These are phyloP conservation scores for Sphaerosporella brunnea DNA, from an alignment of 495 filamentous ascomycete species.

Conservation along the genomic window DNA sequence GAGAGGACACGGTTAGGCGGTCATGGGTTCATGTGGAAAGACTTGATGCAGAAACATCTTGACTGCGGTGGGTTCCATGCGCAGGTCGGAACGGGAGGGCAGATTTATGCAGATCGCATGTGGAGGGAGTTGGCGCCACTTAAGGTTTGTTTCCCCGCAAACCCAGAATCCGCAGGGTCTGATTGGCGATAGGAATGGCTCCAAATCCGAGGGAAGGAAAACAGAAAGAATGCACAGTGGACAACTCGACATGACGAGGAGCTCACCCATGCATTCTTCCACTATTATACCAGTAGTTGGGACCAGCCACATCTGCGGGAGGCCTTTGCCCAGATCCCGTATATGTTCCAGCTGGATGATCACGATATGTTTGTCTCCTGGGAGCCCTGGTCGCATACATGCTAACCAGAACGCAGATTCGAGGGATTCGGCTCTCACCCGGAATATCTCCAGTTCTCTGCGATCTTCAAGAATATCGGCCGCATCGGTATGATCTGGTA, in stretches of 20 bases:
- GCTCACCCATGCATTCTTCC: conserved; percentile 88
- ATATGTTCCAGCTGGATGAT: conserved; percentile 82
- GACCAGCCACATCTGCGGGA: conserved; percentile 87
- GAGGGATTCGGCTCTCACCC: conserved; percentile 97
- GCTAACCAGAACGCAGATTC: conserved; percentile 41
- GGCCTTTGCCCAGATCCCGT: conserved; percentile 92
- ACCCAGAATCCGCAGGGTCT: conserved; percentile 2
- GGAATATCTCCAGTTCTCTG: conserved; percentile 92
- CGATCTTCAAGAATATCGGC: conserved; percentile 96
- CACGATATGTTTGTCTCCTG: conserved; percentile 74
- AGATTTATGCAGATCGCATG: conserved; percentile 88
- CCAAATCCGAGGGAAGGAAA: conserved; percentile 73
- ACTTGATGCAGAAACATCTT: conserved; percentile 90
- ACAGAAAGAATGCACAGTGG: conserved; percentile 75
- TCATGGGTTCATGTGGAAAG: conserved; percentile 93
- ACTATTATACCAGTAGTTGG: conserved; percentile 95
- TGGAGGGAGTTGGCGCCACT: conserved; percentile 91
- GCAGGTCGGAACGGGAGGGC: conserved; percentile 78
- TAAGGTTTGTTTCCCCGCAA: conserved; percentile 29
- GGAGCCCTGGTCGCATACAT: background rate
- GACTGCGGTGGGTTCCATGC: conserved; percentile 92
- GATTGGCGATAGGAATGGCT: conserved; percentile 52
- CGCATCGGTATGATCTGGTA: conserved; percentile 98
- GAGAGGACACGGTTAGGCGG: conserved; percentile 74
- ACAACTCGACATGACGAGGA: conserved; percentile 88